Evolutionary conservation across 208 protist species (phyloP), one percentile per base, ranked within the genome.

Genomic region (Trypanosoma vivax): DNA sequence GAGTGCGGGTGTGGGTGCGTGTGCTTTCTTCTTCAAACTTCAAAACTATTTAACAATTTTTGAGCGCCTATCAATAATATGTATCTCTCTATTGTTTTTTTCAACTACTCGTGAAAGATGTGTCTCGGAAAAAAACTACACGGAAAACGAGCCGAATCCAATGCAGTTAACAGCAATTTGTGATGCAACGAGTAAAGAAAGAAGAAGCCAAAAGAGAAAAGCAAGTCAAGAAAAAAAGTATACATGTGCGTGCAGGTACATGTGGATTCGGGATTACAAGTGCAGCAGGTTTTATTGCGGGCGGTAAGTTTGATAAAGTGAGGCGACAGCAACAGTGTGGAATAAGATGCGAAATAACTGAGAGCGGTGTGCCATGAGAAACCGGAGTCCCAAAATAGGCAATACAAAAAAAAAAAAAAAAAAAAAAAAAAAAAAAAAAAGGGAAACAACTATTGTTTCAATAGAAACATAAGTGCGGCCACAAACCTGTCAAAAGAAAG

Each of bases 401-500:
- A 24, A 23, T 24, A 28, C 28, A 37, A 18, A 37, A 16, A 51
- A 49, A 50, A 50, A 50, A 53, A 19, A 60, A 67, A 47, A 37
- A 52, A 38, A 50, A 54, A 21, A 68, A 67, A 1, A 47, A 46
- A 55, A 18, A 52, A 30, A 28, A 30, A 16, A 13, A 3, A 21
- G 11, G 2, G 14, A 6, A 43, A 18, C 28, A 25, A 3, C 41
- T 58, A 60, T 37, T 60, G 45, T 29, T 55, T 56, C 2, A 60
- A 37, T 23, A 60, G 35, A 55, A 68, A 61, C 61, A 62, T 68
- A 4, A 62, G 19, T 10, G 52, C 18, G 24, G 29, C 19, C 0
- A 64, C 54, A 45, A 60, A 70, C 14, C 55, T 63, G 25, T 68
- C 48, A 60, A 68, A 61, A 2, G 52, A 49, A 29, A 68, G 30